Evolutionary conservation across 805 yeast species (phyloP), one percentile per base, ranked within the genome.

Genomic region (Pichia cephalocereana): DNA sequence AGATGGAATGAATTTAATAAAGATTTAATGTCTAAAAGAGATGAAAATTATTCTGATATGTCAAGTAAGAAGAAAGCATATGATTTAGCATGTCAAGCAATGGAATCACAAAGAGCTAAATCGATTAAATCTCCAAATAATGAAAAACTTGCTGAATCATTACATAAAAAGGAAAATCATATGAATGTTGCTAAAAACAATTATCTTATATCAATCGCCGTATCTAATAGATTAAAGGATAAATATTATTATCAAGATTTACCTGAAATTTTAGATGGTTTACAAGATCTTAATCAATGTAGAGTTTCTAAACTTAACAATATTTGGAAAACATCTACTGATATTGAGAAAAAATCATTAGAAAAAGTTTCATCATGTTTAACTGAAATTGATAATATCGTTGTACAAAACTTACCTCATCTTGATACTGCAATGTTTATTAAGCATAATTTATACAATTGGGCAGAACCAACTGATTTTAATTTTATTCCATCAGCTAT

Each of bases 221-320:
- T 86, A 28, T 93, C 96, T 46, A 93, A 93, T 66, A 75, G 98
- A 51, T 69, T 90, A 50, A 93, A 93, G 67, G 98, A 91, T 65
- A 93, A 93, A 65, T 89, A 80, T 67, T 90, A 73, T 64, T 89
- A 84, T 61, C 97, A 91, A 67, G 98, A 93, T 64, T 69, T 89
- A 27, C 99, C 99, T 0, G 96, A 90, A 64, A 66, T 87, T 38
- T 70, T 93, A 51, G 98, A 91, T 65, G 76, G 84, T 54, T 68
- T 82, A 56, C 99, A 93, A 68, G 86, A 83, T 56, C 68, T 90
- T 54, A 86, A 86, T 63, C 96, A 90, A 64, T 74, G 81, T 36
- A 78, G 90, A 50, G 89, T 86, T 1, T 71, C 77, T 17, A 75
- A 84, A 49, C 57, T 88, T 48, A 93, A 93, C 65, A 75, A 76